A percentile compares a stretch with the other conserved stretches of the same genome.
Evolutionary conservation across 768 basidiomycete species (phyloP).

Genomic region (Nidularia sp.): DNA sequence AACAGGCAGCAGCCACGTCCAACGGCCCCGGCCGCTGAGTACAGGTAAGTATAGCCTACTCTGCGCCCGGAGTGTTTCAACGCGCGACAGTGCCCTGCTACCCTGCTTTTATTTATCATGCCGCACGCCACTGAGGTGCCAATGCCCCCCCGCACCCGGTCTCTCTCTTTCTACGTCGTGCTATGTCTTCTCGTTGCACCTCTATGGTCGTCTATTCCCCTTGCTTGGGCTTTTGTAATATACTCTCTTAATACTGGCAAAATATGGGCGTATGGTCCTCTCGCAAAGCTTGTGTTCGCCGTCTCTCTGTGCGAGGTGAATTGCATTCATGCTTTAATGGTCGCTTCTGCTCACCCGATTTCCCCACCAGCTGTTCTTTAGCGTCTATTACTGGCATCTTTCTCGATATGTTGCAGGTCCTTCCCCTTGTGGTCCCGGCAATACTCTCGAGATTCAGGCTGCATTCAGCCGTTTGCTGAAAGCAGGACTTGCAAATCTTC

Average conservation of each 20-base stretch:
- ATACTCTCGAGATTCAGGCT: constrained; percentile 51
- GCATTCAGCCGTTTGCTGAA: constrained; percentile 63
- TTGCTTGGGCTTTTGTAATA: constrained; percentile 63
- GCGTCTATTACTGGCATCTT: constrained; percentile 57
- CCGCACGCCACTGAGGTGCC: constrained; percentile 35
- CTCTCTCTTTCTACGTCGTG: constrained; percentile 54
- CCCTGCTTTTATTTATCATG: neutral
- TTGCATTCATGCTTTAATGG: constrained; percentile 7
- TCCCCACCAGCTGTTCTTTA: constrained; percentile 56
- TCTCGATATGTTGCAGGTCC: constrained; percentile 42
- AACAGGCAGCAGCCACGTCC: too few relatives aligned
- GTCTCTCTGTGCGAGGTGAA: constrained; percentile 58
- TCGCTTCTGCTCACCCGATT: constrained; percentile 2
- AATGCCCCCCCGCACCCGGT: constrained; percentile 29
- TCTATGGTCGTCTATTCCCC: constrained; percentile 57
- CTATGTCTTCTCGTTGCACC: constrained; percentile 55
- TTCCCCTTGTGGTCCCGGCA: constrained; percentile 38
- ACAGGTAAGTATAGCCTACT: too few relatives aligned
- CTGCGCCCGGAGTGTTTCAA: too few relatives aligned
- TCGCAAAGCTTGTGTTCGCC: constrained; percentile 33
- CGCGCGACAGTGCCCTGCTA: neutral
- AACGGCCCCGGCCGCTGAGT: too few relatives aligned
- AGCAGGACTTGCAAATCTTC: constrained; percentile 55
- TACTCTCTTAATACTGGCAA: constrained; percentile 40
- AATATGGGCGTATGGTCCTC: constrained; percentile 37